Percentiles rank a stretch among this genome's conserved stretches.
phyloP scores from a whole-genome alignment of 2,329 filamentous ascomycete genomes.

The Thyridium curvatum region DNA sequence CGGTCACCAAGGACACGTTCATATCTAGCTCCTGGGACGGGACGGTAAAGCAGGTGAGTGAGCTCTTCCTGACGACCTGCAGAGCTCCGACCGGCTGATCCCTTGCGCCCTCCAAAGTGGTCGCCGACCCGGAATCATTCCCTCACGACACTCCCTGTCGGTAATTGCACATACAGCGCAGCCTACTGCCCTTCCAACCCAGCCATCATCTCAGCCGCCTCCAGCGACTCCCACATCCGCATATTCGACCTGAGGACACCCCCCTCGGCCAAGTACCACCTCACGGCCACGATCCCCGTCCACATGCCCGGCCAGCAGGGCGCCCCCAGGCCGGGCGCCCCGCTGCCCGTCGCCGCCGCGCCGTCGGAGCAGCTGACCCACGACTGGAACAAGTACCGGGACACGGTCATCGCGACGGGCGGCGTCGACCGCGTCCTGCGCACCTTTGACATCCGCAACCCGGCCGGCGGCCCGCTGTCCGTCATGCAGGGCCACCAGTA shows the following conservation, averaged over 20 bases:
- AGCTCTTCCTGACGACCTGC: too few relatives aligned
- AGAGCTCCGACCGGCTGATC: background rate
- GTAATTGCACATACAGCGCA: slow-evolving; percentile 91
- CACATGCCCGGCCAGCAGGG: slow-evolving; percentile 46
- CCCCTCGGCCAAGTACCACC: slow-evolving; percentile 78
- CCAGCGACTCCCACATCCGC: slow-evolving; percentile 81
- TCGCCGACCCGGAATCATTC: slow-evolving; percentile 70
- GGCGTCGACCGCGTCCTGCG: slow-evolving; percentile 85
- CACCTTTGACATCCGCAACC: slow-evolving; percentile 83
- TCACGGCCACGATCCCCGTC: slow-evolving; percentile 76
- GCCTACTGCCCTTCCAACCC: slow-evolving; percentile 85
- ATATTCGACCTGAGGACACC: slow-evolving; percentile 90
- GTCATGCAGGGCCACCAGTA: slow-evolving; percentile 84
- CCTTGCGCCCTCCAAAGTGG: slow-evolving; percentile 51
- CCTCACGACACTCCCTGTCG: slow-evolving; percentile 80
- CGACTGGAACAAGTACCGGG: slow-evolving; percentile 98
- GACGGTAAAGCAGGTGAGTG: slow-evolving; percentile 73
- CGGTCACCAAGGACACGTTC: slow-evolving; percentile 85
- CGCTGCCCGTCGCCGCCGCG: slow-evolving; percentile 29
- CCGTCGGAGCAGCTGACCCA: slow-evolving; percentile 85
- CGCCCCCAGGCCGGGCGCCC: slow-evolving; percentile 30
- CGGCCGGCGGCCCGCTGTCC: slow-evolving; percentile 63
- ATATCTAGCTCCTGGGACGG: slow-evolving; percentile 94
- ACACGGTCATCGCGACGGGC: slow-evolving; percentile 76
- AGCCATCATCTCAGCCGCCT: slow-evolving; percentile 77